Evolutionary conservation across 495 filamentous ascomycete species (phyloP), one percentile per base, ranked within the genome.

Genomic region (Penicillium cinerascens): DNA sequence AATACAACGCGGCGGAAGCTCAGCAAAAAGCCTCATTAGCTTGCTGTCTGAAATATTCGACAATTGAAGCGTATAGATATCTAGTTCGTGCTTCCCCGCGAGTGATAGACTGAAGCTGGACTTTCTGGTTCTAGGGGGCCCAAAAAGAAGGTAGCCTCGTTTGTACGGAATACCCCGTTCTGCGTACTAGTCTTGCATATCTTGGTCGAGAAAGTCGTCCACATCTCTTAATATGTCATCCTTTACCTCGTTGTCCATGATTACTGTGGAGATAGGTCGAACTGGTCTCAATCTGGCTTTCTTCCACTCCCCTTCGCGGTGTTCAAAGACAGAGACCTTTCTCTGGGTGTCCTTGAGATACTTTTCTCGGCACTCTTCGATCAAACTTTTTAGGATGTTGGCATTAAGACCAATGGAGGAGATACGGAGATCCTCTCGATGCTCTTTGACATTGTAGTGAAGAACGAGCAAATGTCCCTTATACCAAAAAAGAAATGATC

Each of bases 201-300:
- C 69, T 0, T 86, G 80, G 51, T 88, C 80, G 3, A 93, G 73
- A 61, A 89, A 95, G 58, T 92, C 87, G 61, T 88, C 86, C 55
- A 93, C 83, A 66, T 93, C 88, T 23, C 70, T 66, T 33, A 91
- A 67, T 11, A 93, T 71, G 29, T 77, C 72, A 20, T 78, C 59
- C 70, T 92, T 92, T 63, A 87, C 77, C 45, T 76, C 63, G 25
- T 77, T 75, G 52, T 92, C 89, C 11, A 93, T 73, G 5, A 89
- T 83, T 0, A 93, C 88, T 0, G 86, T 92, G 6, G 78, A 75
- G 74, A 93, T 84, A n/a, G n/a, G n/a, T n/a, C n/a, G n/a, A n/a
- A n/a, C n/a, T n/a, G n/a, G n/a, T n/a, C n/a, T n/a, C n/a, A n/a
- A n/a, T n/a, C n/a, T n/a, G n/a, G n/a, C n/a, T n/a, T n/a, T n/a